Evolutionary conservation across 129 eudicot species (phyloP).

Genomic region (Kitagawia praeruptora): DNA sequence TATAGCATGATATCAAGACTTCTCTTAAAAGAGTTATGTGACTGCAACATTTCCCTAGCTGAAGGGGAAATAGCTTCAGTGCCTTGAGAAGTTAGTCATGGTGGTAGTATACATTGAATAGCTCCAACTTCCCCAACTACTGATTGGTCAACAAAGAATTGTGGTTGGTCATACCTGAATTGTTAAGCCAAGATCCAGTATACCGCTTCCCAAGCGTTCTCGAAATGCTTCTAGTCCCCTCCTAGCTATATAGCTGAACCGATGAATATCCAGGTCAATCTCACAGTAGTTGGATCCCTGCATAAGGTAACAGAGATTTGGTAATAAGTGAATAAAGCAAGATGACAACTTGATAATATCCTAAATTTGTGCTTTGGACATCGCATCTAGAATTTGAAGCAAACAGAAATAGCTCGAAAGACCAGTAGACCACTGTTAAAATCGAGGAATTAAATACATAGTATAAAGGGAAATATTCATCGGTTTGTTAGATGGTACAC

Average conservation of each 20-base stretch:
- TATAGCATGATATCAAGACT: background rate
- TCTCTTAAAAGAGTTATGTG: background rate
- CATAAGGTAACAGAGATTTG: background rate
- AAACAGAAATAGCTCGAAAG: background rate
- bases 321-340: background rate
- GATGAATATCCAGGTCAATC: constrained; percentile 76
- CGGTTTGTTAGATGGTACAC: background rate
- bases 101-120: background rate
- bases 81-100: background rate
- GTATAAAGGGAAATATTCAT: background rate
- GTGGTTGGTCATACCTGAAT: constrained; percentile 45
- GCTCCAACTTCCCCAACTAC: background rate
- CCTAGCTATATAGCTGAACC: constrained; percentile 83
- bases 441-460: background rate
- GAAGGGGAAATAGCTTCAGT: background rate
- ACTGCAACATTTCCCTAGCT: background rate
- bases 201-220: constrained; percentile 55
- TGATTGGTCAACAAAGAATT: background rate
- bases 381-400: background rate
- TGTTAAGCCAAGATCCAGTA: constrained; percentile 68
- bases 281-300: constrained; percentile 82
- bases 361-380: background rate
- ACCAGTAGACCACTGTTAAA: background rate
- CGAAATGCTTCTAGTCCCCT: constrained; percentile 73
- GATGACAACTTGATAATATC: background rate